A percentile compares a stretch with the other conserved stretches of the same genome.
phyloP scores from a whole-genome alignment of 768 basidiomycete species.

The Panaeolus papilionaceus region DNA sequence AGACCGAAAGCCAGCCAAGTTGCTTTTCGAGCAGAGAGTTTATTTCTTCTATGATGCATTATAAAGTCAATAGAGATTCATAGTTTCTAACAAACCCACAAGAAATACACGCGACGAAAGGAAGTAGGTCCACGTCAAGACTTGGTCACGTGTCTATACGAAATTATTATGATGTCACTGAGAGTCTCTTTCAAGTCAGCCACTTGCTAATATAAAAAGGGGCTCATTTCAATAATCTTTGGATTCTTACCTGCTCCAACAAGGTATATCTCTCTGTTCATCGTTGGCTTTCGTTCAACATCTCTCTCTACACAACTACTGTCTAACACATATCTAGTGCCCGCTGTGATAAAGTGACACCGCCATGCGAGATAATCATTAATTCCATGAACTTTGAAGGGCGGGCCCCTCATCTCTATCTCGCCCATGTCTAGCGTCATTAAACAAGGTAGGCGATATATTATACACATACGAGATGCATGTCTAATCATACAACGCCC shows the following conservation, averaged over 20 bases:
- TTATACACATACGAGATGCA: too few species aligned
- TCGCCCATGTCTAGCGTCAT: neutral
- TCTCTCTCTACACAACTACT: too few species aligned
- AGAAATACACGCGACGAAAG: neutral
- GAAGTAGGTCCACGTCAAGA: slow-evolving; percentile 3
- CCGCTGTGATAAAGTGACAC: too few species aligned
- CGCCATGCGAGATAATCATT: neutral
- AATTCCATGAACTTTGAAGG: neutral
- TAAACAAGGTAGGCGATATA: too few species aligned
- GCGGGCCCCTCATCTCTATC: neutral
- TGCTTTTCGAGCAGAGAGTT: slow-evolving; percentile 48
- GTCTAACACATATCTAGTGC: too few species aligned
- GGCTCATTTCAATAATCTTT: neutral
- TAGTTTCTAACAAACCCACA: neutral
- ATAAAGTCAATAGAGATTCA: slow-evolving; percentile 9
- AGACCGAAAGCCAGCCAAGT: slow-evolving; percentile 69
- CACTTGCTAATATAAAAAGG: neutral
- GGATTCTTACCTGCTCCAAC: neutral
- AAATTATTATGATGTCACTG: neutral
- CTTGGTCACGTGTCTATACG: neutral
- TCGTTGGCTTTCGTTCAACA: neutral
- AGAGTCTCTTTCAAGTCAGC: neutral
- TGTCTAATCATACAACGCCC: neutral
- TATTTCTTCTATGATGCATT: slow-evolving; percentile 37
- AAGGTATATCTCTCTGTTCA: neutral